phyloP scores from a whole-genome alignment of 495 filamentous ascomycete genomes.

The Hypoxylon fragiforme region DNA sequence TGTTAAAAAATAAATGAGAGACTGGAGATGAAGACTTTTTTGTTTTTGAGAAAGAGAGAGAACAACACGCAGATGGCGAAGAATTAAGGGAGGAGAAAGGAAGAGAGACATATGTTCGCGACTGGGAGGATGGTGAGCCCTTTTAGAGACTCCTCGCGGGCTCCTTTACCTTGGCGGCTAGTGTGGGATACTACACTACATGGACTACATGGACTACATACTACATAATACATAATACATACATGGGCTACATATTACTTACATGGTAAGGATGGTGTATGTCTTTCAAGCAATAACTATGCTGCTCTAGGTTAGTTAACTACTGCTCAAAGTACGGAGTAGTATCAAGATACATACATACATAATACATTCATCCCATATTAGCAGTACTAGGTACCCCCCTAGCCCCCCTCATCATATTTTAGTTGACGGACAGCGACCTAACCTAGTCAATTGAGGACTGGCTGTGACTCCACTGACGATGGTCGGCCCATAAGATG shows the following conservation, averaged over 20 bases:
- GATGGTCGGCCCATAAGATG: slow-evolving; percentile 12
- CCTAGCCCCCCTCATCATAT: background rate
- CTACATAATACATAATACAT: too few relatives aligned
- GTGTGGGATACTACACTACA: slow-evolving; percentile 8
- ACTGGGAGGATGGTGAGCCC: slow-evolving; percentile 29
- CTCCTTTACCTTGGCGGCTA: slow-evolving; percentile 28
- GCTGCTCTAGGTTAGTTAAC: too few relatives aligned
- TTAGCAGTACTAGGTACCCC: too few relatives aligned
- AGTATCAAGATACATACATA: too few relatives aligned
- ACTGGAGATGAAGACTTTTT: slow-evolving; percentile 40
- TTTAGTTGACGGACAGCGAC: background rate
- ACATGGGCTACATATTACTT: too few relatives aligned
- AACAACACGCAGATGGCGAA: slow-evolving; percentile 29
- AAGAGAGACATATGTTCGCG: slow-evolving; percentile 20
- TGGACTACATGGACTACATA: too few relatives aligned
- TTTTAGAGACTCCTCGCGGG: slow-evolving; percentile 30
- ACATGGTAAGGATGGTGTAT: too few relatives aligned
- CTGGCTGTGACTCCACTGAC: slow-evolving; percentile 25
- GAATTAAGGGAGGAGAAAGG: slow-evolving; percentile 21
- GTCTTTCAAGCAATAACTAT: too few relatives aligned
- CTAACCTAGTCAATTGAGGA: slow-evolving; percentile 27
- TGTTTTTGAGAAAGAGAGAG: slow-evolving; percentile 29
- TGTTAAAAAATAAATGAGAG: slow-evolving; percentile 40
- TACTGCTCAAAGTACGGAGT: too few relatives aligned
- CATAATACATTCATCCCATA: too few relatives aligned